Evolutionary conservation across 1,284 basidiomycete species (phyloP), one percentile per base, ranked within the genome.

Genomic region (Heterobasidion occidentale): DNA sequence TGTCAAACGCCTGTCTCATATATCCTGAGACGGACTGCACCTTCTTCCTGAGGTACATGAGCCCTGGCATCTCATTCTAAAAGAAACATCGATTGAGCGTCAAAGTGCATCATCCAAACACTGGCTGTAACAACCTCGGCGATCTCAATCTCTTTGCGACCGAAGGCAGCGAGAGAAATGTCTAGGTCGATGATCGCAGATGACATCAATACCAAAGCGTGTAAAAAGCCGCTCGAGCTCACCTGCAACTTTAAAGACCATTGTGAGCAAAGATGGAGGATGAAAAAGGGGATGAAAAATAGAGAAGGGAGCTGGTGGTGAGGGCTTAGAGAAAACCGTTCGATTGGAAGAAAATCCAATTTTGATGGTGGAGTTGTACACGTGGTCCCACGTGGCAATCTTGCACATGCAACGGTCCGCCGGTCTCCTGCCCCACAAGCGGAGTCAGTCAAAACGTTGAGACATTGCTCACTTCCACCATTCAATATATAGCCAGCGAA

Each of bases 61-160:
- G 88, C 70, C 90, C 94, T 56, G 92, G 92, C 91, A 93, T 92
- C 74, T 93, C 90, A 79, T 89, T 83, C 87, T 92, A 64, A 42
- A 56, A 51, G 61, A 58, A 42, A 17, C 33, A 56, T 3, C 19
- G 8, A 45, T 9, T 36, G 15, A 52, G 27, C 27, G 27, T 27
- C 27, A 27, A 27, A 27, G 27, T 27, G 27, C 27, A 27, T 53
- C 20, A 46, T 48, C 51, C 11, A 14, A 19, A 59, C 50, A 53
- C 35, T 53, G 36, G 38, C 15, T 46, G 9, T 14, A 54, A 46
- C 59, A 65, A 89, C 89, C 83, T 98, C 94, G 63, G 95, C 94
- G 74, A 98, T 94, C 80, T 96, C 89, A 68, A 98, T 92, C 80
- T 98, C 95, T 81, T 98, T 97, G 77, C 95, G 93, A 76, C 94